Evolutionary conservation across 2,329 filamentous ascomycete genomes (phyloP), one percentile per base, ranked within the genome.

Genomic region (Epichloe festucae): DNA sequence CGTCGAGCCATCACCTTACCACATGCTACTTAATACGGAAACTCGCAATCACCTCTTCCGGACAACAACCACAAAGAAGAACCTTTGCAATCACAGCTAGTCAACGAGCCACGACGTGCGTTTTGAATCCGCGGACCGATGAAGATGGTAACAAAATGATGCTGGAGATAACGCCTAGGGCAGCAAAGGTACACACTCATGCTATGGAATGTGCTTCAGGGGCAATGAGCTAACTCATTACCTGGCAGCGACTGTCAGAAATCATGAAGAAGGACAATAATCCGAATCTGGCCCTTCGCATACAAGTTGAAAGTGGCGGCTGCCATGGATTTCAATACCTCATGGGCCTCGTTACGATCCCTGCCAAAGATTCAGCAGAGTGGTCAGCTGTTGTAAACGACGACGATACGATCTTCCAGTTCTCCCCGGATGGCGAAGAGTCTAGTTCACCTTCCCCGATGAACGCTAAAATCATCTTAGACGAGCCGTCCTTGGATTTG

Each of bases 271-370:
- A 82, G 59, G 82, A 87, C 60, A 62, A 66, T 17, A 94, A 95
- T 65, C 87, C 88, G 2, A 75, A 86, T 61, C 79, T 95, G 35
- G 87, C 89, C 23, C 77, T 98, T n/a, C 87, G 91, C 49, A 87
- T 98, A 58, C 84, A 87, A 55, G 90, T 98, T 53, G 89, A 95
- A 63, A 89, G 85, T 52, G 93, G 93, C 56, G 93, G 93, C 52
- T 98, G 93, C 67, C 93, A 98, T 69, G 93, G 93, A 48, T 98
- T 98, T 67, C 93, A 98, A 66, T 98, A 98, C 65, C 73, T 95
- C 46, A 95, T 98, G 87, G 87, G 84, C 15, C 76, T 97, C 4
- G 84, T 88, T 2, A 80, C 78, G 0, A 69, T 84, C 1, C 80
- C 80, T 0, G 54, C 63, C 5, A 60, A 65, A 46, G 63, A 65